Conservation (phyloP, 2,329 filamentous ascomycete species). For the Coniella vitis region DNA sequence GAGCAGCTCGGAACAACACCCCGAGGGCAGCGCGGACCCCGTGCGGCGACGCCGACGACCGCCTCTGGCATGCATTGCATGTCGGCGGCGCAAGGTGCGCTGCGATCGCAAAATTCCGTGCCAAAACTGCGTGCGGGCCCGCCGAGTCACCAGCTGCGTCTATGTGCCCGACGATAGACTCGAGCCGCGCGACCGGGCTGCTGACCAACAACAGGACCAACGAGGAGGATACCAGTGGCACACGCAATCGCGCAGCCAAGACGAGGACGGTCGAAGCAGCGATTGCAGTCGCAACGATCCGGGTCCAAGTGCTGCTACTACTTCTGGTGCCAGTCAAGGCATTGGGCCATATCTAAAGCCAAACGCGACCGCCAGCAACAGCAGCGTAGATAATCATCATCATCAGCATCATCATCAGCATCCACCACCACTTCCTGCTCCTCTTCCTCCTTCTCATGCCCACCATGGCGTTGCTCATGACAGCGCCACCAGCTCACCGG, state of each 20-base stretch:
- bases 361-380: neutral
- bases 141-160: conserved; percentile 25
- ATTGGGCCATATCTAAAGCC: neutral
- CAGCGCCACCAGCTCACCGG: conserved; percentile 16
- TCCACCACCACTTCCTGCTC: too few species aligned
- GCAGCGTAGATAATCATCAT: neutral
- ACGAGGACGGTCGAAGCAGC: too few species aligned
- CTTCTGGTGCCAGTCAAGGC: too few species aligned
- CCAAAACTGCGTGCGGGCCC: conserved; percentile 34
- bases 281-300: too few species aligned
- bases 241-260: too few species aligned
- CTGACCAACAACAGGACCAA: neutral
- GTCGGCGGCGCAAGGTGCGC: conserved; percentile 36
- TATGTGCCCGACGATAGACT: conserved; percentile 24
- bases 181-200: conserved; percentile 6
- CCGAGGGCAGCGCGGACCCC: neutral
- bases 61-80: conserved; percentile 30
- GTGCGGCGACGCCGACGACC: conserved; percentile 18
- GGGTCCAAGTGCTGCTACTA: too few species aligned
- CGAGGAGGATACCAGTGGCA: conserved; percentile 1
- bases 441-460: too few species aligned
- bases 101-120: conserved; percentile 36
- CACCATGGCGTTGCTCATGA: conserved; percentile 6
- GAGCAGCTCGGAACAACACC: too few species aligned
- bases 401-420: too few species aligned